These are phyloP conservation scores for Saccharomyces pastorianus DNA, from an alignment of 1,139 yeast genomes.

Conservation along the genomic window DNA sequence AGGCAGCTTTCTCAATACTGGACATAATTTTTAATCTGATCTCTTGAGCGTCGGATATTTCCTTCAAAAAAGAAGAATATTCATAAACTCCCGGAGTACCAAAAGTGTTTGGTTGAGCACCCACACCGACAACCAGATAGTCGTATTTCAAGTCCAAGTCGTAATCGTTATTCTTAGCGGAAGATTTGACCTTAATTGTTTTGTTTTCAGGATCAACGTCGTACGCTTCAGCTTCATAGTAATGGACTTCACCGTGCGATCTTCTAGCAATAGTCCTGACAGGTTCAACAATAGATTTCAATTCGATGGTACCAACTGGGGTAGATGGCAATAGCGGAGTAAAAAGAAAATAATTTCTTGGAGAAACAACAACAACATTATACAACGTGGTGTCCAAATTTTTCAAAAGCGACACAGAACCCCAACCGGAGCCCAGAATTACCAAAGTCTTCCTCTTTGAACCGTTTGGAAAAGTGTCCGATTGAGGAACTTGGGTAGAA, in stretches of 20 bases:
- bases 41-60: constrained; percentile 71
- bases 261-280: constrained; percentile 67
- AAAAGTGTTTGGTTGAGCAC: constrained; percentile 86
- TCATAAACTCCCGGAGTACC: constrained; percentile 92
- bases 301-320: constrained; percentile 88
- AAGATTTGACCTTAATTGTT: constrained; percentile 47
- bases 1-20: constrained; percentile 74
- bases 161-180: constrained; percentile 32
- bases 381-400: constrained; percentile 78
- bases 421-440: constrained; percentile 93
- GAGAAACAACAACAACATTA: constrained; percentile 84
- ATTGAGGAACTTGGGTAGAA: constrained; percentile 48
- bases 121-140: constrained; percentile 80
- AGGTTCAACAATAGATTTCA: constrained; percentile 84
- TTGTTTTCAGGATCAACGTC: constrained; percentile 64
- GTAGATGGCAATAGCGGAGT: constrained; percentile 90
- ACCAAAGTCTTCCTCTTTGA: constrained; percentile 81
- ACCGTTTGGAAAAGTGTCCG: constrained; percentile 55
- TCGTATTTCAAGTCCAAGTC: constrained; percentile 55
- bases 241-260: constrained; percentile 70
- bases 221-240: constrained; percentile 88
- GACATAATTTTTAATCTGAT: constrained; percentile 73
- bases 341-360: constrained; percentile 89
- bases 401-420: constrained; percentile 73
- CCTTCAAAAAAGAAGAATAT: constrained; percentile 78